phyloP scores from a whole-genome alignment of 495 filamentous ascomycete species.

The Trichoderma parareesei region DNA sequence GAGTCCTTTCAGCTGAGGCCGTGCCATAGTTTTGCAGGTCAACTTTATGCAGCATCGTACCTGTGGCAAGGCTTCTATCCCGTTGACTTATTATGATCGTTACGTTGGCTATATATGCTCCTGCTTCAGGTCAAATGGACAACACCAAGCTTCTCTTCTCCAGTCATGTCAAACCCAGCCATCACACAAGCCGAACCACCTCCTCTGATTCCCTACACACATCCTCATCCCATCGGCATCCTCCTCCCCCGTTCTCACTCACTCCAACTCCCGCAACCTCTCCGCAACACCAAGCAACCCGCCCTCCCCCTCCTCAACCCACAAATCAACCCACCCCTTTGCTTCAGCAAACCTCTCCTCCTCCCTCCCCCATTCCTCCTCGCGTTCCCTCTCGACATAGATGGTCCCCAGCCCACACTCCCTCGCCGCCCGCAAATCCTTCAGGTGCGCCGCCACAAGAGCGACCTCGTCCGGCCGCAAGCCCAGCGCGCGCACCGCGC shows the following conservation, averaged over 20 bases:
- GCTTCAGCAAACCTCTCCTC: constrained; percentile 42
- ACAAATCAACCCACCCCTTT: constrained; percentile 57
- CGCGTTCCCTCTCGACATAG: constrained; percentile 61
- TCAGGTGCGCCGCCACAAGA: constrained; percentile 72
- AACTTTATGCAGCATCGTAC: too few species aligned
- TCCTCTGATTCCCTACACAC: not conserved
- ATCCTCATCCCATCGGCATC: not conserved
- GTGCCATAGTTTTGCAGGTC: too few species aligned
- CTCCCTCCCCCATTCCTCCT: constrained; percentile 53
- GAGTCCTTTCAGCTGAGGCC: too few species aligned
- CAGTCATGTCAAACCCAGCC: too few species aligned
- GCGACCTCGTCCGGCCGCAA: constrained; percentile 53
- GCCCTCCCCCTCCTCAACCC: constrained; percentile 41
- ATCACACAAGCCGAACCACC: not conserved
- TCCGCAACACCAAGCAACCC: constrained; percentile 49
- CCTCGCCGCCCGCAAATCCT: constrained; percentile 60
- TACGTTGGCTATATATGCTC: not conserved
- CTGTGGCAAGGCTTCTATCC: not conserved
- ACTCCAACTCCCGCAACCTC: constrained; percentile 24
- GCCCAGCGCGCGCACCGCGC: constrained; percentile 52
- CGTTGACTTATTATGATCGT: not conserved
- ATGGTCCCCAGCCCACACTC: constrained; percentile 56
- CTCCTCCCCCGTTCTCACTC: not conserved
- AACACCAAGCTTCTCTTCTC: not conserved
- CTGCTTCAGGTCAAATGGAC: not conserved